Conservation (phyloP, 352 stramenopile species). For the Plasmopara halstedii region DNA sequence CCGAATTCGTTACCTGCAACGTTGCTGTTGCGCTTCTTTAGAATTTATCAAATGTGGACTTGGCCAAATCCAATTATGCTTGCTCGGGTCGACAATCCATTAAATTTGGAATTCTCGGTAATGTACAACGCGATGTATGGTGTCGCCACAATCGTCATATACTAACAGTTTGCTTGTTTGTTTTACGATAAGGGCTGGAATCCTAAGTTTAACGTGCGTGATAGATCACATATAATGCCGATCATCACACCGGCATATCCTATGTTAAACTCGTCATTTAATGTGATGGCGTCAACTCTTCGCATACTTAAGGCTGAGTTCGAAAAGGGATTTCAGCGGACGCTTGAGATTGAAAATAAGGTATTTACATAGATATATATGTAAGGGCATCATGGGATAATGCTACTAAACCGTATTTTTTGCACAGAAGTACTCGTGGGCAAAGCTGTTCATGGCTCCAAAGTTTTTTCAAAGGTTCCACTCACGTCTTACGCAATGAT, state of each 20-base stretch:
- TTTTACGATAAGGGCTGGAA: slow-evolving; percentile 75
- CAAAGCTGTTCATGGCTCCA: slow-evolving; percentile 63
- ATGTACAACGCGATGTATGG: slow-evolving; percentile 10
- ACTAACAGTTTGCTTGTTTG: slow-evolving; percentile 9
- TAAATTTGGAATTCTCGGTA: slow-evolving; percentile 56
- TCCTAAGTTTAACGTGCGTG: slow-evolving; percentile 68
- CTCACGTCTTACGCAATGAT: not conserved
- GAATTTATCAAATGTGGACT: slow-evolving; percentile 91
- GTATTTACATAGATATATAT: slow-evolving; percentile 24
- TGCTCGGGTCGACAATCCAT: slow-evolving; percentile 38
- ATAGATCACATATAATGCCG: slow-evolving; percentile 94
- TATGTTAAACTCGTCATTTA: slow-evolving; percentile 98
- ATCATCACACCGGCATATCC: slow-evolving; percentile 99
- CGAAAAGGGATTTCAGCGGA: slow-evolving; percentile 44
- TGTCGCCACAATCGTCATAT: not conserved
- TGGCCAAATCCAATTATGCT: slow-evolving; percentile 95
- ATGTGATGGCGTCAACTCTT: slow-evolving; percentile 90
- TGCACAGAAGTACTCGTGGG: slow-evolving; percentile 65
- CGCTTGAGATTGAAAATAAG: slow-evolving; percentile 78
- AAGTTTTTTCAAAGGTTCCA: slow-evolving; percentile 70
- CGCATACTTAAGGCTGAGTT: slow-evolving; percentile 90
- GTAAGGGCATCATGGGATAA: not conserved
- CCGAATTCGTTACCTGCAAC: slow-evolving; percentile 74
- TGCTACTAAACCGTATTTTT: not conserved
- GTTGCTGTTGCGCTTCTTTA: slow-evolving; percentile 93